These are phyloP conservation scores for Arabis alpina DNA, from an alignment of 345 rosid species.

Conservation along the genomic window DNA sequence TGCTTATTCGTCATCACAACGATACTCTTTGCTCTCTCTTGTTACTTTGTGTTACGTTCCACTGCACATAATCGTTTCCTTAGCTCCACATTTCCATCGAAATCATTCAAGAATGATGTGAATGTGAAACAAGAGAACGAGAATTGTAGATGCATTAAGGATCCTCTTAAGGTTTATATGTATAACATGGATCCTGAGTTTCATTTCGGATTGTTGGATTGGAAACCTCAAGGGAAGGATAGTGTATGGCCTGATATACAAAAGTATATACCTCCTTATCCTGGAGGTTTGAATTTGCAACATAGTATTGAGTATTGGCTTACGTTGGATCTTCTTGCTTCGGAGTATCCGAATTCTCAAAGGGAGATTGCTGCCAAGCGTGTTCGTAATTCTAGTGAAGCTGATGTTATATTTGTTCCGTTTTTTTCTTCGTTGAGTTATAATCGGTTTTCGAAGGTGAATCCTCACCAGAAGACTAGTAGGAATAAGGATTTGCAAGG, in stretches of 20 bases:
- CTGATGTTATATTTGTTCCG: constrained; percentile 86
- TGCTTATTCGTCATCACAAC: constrained; percentile 54
- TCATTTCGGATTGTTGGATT: constrained; percentile 82
- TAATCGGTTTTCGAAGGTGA: constrained; percentile 70
- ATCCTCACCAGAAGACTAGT: constrained; percentile 70
- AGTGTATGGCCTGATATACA: constrained; percentile 84
- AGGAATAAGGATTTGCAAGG: constrained; percentile 68
- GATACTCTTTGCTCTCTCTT: constrained; percentile 64
- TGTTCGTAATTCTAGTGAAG: constrained; percentile 78
- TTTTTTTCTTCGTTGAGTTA: constrained; percentile 90
- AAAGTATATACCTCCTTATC: constrained; percentile 61
- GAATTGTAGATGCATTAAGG: constrained; percentile 26
- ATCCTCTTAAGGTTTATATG: constrained; percentile 82
- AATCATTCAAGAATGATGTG: constrained; percentile 35
- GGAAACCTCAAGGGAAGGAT: constrained; percentile 56
- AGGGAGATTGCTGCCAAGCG: constrained; percentile 59
- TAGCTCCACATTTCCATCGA: constrained; percentile 44
- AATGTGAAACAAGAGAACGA: constrained; percentile 5
- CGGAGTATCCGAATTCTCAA: constrained; percentile 55
- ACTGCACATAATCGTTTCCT: constrained; percentile 50
- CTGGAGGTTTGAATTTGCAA: constrained; percentile 94
- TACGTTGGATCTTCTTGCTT: constrained; percentile 89
- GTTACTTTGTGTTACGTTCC: constrained; percentile 74
- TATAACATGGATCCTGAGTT: constrained; percentile 88
- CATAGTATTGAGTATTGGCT: constrained; percentile 98